Evolutionary conservation across 2,329 filamentous ascomycete species (phyloP), one percentile per base, ranked within the genome.

Genomic region (Cucurbitaria berberidis): DNA sequence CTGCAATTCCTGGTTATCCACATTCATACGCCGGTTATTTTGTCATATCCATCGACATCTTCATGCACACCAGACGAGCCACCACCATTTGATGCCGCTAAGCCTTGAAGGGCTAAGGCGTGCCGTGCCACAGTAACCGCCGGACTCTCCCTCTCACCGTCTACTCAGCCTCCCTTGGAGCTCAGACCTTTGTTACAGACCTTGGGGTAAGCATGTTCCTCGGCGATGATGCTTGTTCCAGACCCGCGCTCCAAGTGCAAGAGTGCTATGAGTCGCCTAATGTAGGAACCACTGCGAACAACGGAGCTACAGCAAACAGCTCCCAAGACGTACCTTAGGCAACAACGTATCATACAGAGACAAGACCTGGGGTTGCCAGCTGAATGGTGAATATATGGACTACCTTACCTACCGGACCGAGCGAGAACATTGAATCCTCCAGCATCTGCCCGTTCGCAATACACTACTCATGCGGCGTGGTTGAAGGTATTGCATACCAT

Each of bases 91-190:
- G n/a, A n/a, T n/a, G n/a, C n/a, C n/a, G n/a, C n/a, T n/a, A n/a
- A n/a, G n/a, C n/a, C n/a, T n/a, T n/a, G n/a, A n/a, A n/a, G n/a
- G n/a, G n/a, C 29, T 47, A 26, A 47, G 38, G 51, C 54, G 27
- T 47, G n/a, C 51, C 39, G 53, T 40, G 46, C 50, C 45, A 47
- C 50, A 44, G 24, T 9, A 26, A 26, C 5, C 24, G 24, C 9
- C 24, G 24, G 24, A 9, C 24, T 5, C 24, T 26, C 5, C 24
- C 39, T 21, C 1, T n/a, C 11, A 22, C 39, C 21, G 9, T 42
- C 24, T 38, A 35, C 52, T 52, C 45, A 51, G 55, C 52, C 55
- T 38, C 45, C 3, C 19, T 41, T 30, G 32, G 30, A 6, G 16
- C 13, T 6, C 16, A n/a, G 27, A 34, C 8, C 34, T 36, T 7